phyloP scores from a whole-genome alignment of 768 basidiomycete genomes.

The Lepiota subincarnata region DNA sequence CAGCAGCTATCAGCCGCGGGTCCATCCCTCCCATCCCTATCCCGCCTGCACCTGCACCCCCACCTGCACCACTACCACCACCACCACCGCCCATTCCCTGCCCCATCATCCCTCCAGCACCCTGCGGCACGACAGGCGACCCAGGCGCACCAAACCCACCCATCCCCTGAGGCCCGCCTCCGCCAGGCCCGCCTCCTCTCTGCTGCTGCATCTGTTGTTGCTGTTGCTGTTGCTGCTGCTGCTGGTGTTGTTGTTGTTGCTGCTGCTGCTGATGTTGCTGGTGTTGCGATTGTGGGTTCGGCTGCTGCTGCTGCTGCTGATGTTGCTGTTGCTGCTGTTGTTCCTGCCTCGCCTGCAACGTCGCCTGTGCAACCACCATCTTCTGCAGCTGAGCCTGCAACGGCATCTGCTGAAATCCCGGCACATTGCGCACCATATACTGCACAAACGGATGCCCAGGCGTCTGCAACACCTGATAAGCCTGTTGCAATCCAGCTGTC shows the following conservation, averaged over 20 bases:
- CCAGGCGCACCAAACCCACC: slow-evolving; percentile 14
- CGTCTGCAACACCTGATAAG: slow-evolving; percentile 46
- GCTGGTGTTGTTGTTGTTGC: slow-evolving; percentile 21
- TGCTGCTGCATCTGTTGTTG: slow-evolving; percentile 18
- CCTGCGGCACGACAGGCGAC: slow-evolving; percentile 8
- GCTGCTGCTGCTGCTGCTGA: no score
- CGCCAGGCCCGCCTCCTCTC: slow-evolving; percentile 12
- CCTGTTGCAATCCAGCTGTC: slow-evolving; percentile 29
- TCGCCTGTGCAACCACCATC: slow-evolving; percentile 49
- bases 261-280: slow-evolving; percentile 14
- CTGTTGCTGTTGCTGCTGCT: slow-evolving; percentile 19
- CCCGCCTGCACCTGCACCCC: slow-evolving; percentile 16
- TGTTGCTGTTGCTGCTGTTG: slow-evolving; percentile 22
- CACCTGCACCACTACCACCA: slow-evolving; percentile 20
- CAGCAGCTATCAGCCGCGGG: slow-evolving; percentile 19
- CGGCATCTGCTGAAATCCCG: slow-evolving; percentile 50
- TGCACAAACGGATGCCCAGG: slow-evolving; percentile 56
- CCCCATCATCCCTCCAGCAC: slow-evolving; percentile 7
- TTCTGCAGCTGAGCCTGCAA: slow-evolving; percentile 56
- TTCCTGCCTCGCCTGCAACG: slow-evolving; percentile 21
- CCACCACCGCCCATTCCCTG: slow-evolving; percentile 12
- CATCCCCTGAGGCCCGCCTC: slow-evolving; percentile 24
- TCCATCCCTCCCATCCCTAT: slow-evolving; percentile 16
- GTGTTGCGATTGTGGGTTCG: slow-evolving; percentile 21
- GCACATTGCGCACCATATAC: slow-evolving; percentile 47